These are phyloP conservation scores for Colletotrichum nymphaeae DNA, from an alignment of 2,329 filamentous ascomycete genomes.

Conservation along the genomic window DNA sequence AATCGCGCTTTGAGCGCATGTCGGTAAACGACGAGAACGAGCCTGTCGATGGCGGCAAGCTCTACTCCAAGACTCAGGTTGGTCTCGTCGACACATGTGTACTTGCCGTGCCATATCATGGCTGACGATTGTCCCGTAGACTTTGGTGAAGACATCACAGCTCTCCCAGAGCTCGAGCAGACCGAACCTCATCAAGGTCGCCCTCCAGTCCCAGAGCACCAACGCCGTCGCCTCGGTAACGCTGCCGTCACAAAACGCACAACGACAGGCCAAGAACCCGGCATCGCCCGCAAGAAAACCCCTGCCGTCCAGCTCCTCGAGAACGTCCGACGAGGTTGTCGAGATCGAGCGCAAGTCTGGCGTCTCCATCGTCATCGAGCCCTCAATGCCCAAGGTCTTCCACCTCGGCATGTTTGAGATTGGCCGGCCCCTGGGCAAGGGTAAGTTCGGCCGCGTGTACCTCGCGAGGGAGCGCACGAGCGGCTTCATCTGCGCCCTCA, in stretches of 20 bases:
- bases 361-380: slow-evolving; percentile 66
- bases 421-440: slow-evolving; percentile 85
- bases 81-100: slow-evolving; percentile 15
- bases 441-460: slow-evolving; percentile 89
- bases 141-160: slow-evolving; percentile 53
- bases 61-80: slow-evolving; percentile 84
- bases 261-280: slow-evolving; percentile 59
- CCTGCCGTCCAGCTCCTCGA: slow-evolving; percentile 52
- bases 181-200: slow-evolving; percentile 87
- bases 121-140: slow-evolving; percentile 49
- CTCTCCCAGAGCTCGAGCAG: slow-evolving; percentile 68
- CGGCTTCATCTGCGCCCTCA: slow-evolving; percentile 87
- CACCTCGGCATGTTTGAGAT: slow-evolving; percentile 97
- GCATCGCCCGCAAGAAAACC: slow-evolving; percentile 66
- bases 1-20: slow-evolving; percentile 90
- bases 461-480: slow-evolving; percentile 82
- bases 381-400: slow-evolving; percentile 71
- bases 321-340: slow-evolving; percentile 61
- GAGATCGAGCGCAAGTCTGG: slow-evolving; percentile 61
- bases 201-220: slow-evolving; percentile 81
- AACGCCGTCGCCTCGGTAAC: slow-evolving; percentile 74
- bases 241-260: slow-evolving; percentile 73
- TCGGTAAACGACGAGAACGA: slow-evolving; percentile 92
- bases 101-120: slow-evolving; percentile 22
- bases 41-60: slow-evolving; percentile 61